phyloP scores from a whole-genome alignment of 371 early-diverging fungal species.

The Zychaea mexicana region DNA sequence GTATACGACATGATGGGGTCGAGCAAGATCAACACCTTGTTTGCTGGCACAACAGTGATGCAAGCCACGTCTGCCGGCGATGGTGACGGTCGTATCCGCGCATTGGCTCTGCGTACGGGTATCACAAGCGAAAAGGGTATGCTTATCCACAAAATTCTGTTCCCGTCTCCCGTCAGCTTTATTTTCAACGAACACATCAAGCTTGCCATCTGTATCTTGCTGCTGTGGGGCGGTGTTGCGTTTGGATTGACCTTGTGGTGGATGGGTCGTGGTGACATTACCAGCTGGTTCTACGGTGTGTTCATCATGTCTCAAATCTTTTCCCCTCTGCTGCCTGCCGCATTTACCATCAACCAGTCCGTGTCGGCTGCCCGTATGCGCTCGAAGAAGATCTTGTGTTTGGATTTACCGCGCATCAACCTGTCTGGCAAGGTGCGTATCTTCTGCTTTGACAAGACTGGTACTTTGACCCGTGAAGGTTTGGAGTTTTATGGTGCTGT shows the following conservation, averaged over 20 bases:
- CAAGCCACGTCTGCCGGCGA: slow-evolving; percentile 34
- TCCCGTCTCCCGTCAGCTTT: slow-evolving; percentile 66
- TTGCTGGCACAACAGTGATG: slow-evolving; percentile 64
- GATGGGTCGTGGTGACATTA: slow-evolving; percentile 53
- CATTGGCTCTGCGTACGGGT: slow-evolving; percentile 74
- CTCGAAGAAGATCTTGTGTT: slow-evolving; percentile 62
- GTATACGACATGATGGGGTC: slow-evolving; percentile 34
- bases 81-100: slow-evolving; percentile 14
- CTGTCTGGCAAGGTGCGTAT: slow-evolving; percentile 86
- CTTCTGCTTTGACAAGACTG: slow-evolving; percentile 92
- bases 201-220: slow-evolving; percentile 61
- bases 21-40: slow-evolving; percentile 58
- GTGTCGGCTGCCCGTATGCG: slow-evolving; percentile 69
- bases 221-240: slow-evolving; percentile 64
- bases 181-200: slow-evolving; percentile 77
- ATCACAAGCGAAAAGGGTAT: slow-evolving; percentile 76
- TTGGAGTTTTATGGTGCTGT: slow-evolving; percentile 66
- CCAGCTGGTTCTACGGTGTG: slow-evolving; percentile 62
- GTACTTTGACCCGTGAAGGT: slow-evolving; percentile 77
- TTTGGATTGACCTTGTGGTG: slow-evolving; percentile 56
- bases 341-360: slow-evolving; percentile 72
- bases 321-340: slow-evolving; percentile 71
- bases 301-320: slow-evolving; percentile 70
- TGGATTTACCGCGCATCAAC: slow-evolving; percentile 79
- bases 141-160: slow-evolving; percentile 78